A percentile compares a stretch with the other conserved stretches of the same genome.
These are phyloP conservation scores for Ilyonectria sp. DNA, from an alignment of 2,329 filamentous ascomycete species.

Conservation along the genomic window DNA sequence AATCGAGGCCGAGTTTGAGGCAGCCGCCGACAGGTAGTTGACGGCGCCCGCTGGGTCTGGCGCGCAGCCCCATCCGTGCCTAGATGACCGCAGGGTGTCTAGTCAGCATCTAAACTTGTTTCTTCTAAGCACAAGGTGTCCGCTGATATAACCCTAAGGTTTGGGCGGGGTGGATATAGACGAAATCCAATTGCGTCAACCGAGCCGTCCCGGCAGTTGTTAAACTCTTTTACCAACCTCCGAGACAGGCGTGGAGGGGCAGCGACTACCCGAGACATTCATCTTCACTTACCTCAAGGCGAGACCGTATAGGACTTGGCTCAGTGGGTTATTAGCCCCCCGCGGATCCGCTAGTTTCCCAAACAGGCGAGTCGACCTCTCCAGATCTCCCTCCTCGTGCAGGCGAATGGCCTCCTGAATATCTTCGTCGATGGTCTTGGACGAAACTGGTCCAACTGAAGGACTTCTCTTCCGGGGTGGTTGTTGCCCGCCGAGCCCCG, in stretches of 20 bases:
- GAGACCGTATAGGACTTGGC: conserved; percentile 95
- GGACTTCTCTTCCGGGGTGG: conserved; percentile 35
- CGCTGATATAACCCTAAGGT: conserved; percentile 9
- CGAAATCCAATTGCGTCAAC: neutral
- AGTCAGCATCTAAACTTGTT: conserved; percentile 35
- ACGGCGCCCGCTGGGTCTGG: conserved; percentile 82
- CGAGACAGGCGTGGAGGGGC: neutral
- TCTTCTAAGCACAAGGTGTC: conserved; percentile 12
- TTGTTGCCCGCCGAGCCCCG: conserved; percentile 44
- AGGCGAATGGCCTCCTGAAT: conserved; percentile 97
- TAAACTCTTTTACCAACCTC: neutral
- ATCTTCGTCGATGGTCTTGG: conserved; percentile 73
- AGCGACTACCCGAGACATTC: conserved; percentile 9
- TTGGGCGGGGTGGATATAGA: neutral
- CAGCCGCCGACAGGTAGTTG: conserved; percentile 88
- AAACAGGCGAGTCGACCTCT: conserved; percentile 88
- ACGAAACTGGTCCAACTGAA: conserved; percentile 56
- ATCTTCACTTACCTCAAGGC: conserved; percentile 78
- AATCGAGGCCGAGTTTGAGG: conserved; percentile 89
- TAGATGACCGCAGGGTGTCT: conserved; percentile 52
- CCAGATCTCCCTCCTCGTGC: conserved; percentile 87
- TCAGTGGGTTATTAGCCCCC: conserved; percentile 91
- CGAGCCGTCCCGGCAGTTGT: neutral
- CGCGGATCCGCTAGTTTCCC: conserved; percentile 85
- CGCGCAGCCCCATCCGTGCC: conserved; percentile 93